Conservation (phyloP, 106 monocot genomes). For the Triglochin maritima region DNA sequence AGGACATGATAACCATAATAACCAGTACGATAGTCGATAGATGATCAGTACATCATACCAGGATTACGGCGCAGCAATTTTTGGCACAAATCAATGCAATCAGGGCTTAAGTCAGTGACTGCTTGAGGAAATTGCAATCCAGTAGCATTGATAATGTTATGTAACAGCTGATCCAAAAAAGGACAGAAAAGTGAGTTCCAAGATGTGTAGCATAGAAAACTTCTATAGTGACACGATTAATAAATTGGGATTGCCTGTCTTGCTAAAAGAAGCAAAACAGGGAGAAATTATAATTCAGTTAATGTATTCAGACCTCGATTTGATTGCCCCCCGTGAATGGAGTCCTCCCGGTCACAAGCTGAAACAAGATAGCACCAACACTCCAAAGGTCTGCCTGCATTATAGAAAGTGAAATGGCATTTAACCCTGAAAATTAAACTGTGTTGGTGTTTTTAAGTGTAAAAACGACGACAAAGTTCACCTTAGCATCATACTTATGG, state of each 20-base stretch:
- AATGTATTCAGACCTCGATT: conserved; percentile 42
- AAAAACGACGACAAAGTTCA: conserved; percentile 16
- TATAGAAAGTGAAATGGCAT: conserved; percentile 28
- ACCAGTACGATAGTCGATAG: too few species aligned
- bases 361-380: conserved; percentile 27
- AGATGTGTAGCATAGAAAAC: background rate
- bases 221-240: background rate
- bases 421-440: background rate
- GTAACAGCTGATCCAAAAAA: conserved; percentile 50
- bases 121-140: conserved; percentile 56
- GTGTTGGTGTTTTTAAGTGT: background rate
- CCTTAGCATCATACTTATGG: conserved; percentile 98
- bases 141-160: conserved; percentile 71
- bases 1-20: too few species aligned
- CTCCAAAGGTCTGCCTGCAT: conserved; percentile 36
- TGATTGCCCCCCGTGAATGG: conserved; percentile 83
- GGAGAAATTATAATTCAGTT: background rate
- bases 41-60: conserved; percentile 25
- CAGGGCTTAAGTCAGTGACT: conserved; percentile 40
- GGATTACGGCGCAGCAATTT: conserved; percentile 78
- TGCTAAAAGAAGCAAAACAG: background rate
- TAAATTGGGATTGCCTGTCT: background rate
- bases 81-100: conserved; percentile 86
- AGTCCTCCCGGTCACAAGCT: conserved; percentile 53
- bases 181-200: conserved; percentile 11